These are phyloP conservation scores for Ustulina deusta DNA, from an alignment of 2,329 filamentous ascomycete species.

Conservation along the genomic window DNA sequence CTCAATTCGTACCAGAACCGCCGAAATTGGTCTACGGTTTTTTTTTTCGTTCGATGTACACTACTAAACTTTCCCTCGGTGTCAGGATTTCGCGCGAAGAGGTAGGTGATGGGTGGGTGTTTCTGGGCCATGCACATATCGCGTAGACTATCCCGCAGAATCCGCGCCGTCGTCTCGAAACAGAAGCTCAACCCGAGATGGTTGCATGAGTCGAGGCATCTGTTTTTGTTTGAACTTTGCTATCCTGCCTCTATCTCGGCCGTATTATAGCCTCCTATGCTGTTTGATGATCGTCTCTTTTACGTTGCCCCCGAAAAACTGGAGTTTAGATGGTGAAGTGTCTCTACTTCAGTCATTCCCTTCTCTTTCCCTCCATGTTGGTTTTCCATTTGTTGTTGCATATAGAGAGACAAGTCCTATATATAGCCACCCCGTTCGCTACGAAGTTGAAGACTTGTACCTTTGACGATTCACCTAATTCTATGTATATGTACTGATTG, in stretches of 20 bases:
- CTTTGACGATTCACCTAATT: not conserved
- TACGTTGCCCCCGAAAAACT: not conserved
- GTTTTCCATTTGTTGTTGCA: not conserved
- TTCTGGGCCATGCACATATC: constrained; percentile 1
- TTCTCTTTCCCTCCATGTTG: not conserved
- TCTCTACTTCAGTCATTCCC: not conserved
- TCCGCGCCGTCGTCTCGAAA: constrained; percentile 1
- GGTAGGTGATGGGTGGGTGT: not conserved
- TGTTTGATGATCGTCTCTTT: not conserved
- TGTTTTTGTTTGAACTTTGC: not conserved
- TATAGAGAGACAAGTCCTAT: not conserved
- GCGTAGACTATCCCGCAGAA: not conserved
- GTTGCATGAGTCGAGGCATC: not conserved
- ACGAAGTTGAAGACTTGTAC: not conserved
- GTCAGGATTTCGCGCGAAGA: not conserved
- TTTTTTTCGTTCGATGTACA: not conserved
- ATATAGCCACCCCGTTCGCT: not conserved
- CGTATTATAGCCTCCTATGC: not conserved
- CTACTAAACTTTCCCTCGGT: too few relatives aligned
- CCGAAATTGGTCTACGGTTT: not conserved
- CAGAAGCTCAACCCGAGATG: not conserved
- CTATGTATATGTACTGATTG: not conserved
- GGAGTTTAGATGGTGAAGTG: not conserved
- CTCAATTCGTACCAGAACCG: not conserved
- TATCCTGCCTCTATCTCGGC: not conserved